Conservation (phyloP, 129 eudicot genomes). For the Centaurea solstitialis region DNA sequence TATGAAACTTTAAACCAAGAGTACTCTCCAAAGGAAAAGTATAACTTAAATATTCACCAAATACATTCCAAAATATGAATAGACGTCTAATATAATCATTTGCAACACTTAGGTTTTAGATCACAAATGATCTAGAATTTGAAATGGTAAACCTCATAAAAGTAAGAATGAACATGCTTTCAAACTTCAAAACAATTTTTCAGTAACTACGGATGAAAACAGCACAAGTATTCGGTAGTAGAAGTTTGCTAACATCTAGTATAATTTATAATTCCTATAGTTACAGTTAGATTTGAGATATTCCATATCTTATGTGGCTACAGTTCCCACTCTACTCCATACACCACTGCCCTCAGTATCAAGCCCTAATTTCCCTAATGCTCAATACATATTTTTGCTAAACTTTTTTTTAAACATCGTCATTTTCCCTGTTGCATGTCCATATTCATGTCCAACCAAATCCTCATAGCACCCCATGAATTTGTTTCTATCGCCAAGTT, state of each 20-base stretch:
- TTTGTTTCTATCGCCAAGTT: too few species aligned
- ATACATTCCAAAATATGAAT: neutral
- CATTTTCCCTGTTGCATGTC: too few species aligned
- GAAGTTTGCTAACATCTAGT: neutral
- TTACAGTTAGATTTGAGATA: too few species aligned
- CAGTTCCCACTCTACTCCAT: too few species aligned
- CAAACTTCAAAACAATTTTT: neutral
- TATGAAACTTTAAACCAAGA: slow-evolving; percentile 3
- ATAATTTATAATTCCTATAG: too few species aligned
- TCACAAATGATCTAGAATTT: neutral
- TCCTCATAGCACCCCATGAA: too few species aligned
- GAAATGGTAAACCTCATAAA: neutral
- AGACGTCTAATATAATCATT: neutral
- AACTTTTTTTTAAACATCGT: too few species aligned
- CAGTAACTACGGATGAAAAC: neutral
- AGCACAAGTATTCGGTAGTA: neutral
- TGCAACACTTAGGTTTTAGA: neutral
- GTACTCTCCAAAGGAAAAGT: neutral
- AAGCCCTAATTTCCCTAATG: too few species aligned
- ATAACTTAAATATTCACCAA: neutral
- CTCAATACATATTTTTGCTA: too few species aligned
- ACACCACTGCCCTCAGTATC: too few species aligned
- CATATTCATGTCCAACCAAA: too few species aligned
- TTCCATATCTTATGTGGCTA: too few species aligned
- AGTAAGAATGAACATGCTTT: neutral